Evolutionary conservation across 345 rosid genomes (phyloP).

Genomic region (Abelmoschus esculentus): DNA sequence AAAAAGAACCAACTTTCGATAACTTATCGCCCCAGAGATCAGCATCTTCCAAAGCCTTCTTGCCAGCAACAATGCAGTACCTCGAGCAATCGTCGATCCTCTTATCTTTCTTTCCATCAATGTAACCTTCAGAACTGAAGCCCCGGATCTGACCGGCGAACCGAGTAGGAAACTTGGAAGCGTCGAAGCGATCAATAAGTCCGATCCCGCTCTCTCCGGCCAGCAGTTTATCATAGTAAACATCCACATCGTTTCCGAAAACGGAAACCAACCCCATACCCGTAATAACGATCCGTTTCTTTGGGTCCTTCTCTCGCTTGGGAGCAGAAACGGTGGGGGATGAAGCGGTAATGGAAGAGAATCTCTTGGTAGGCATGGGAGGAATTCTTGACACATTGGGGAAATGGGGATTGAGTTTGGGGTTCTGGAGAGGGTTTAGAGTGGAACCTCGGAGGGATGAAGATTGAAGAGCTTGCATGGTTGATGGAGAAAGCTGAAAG

Average conservation of each 20-base stretch:
- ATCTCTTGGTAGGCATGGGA: slow-evolving; percentile 24
- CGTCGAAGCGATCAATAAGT: slow-evolving; percentile 83
- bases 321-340: slow-evolving; percentile 58
- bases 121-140: slow-evolving; percentile 62
- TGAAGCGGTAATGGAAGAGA: slow-evolving; percentile 42
- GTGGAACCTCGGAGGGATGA: slow-evolving; percentile 53
- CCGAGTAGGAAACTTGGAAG: slow-evolving; percentile 85
- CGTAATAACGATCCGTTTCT: slow-evolving; percentile 86
- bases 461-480: slow-evolving; percentile 70
- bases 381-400: slow-evolving; percentile 23
- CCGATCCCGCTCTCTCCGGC: slow-evolving; percentile 91
- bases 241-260: slow-evolving; percentile 82
- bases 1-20: slow-evolving; percentile 36
- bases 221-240: slow-evolving; percentile 70
- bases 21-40: slow-evolving; percentile 71
- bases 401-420: background rate
- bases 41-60: slow-evolving; percentile 84
- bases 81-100: slow-evolving; percentile 90
- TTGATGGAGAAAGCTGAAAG: slow-evolving; percentile 13
- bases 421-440: slow-evolving; percentile 34
- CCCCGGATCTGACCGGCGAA: slow-evolving; percentile 99
- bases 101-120: slow-evolving; percentile 89
- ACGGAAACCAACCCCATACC: slow-evolving; percentile 96
- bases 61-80: slow-evolving; percentile 95
- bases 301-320: slow-evolving; percentile 92